These are phyloP conservation scores for Aureoboletus auriporus DNA, from an alignment of 768 basidiomycete species.

Conservation along the genomic window DNA sequence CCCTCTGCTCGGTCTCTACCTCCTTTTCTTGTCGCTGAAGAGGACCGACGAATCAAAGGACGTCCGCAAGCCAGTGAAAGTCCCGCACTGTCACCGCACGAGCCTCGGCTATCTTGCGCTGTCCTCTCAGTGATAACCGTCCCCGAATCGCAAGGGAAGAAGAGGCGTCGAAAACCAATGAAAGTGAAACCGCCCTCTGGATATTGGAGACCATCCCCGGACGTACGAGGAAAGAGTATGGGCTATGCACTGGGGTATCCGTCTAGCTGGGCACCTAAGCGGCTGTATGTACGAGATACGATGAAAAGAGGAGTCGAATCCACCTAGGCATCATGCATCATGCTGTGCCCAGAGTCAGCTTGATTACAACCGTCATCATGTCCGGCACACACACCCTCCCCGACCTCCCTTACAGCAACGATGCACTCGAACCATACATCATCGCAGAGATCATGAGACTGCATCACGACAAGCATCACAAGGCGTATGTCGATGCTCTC, in stretches of 20 bases:
- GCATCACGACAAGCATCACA: conserved; percentile 95
- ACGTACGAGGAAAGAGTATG: conserved; percentile 20
- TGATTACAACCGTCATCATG: conserved; percentile 30
- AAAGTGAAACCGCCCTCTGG: conserved; percentile 19
- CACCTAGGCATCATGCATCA: conserved; percentile 2
- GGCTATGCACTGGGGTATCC: conserved; percentile 32
- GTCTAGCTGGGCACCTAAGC: conserved; percentile 22
- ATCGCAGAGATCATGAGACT: conserved; percentile 87
- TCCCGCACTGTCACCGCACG: conserved; percentile 20
- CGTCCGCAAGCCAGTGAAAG: neutral
- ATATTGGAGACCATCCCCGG: conserved; percentile 27
- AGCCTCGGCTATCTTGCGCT: conserved; percentile 11
- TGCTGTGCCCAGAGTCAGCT: conserved; percentile 13
- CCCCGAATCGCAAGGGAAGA: neutral
- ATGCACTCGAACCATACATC: conserved; percentile 94
- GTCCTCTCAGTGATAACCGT: conserved; percentile 17
- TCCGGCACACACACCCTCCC: conserved; percentile 56
- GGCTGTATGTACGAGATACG: conserved; percentile 22
- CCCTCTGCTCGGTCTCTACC: conserved; percentile 8
- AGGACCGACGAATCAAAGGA: conserved; percentile 3
- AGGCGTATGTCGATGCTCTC: conserved; percentile 85
- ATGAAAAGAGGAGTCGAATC: conserved; percentile 22
- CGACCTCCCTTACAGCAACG: conserved; percentile 73
- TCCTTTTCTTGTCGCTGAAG: conserved; percentile 23
- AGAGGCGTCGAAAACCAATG: conserved; percentile 7